phyloP scores from a whole-genome alignment of 305 asterid species.

The Striga hermonthica region DNA sequence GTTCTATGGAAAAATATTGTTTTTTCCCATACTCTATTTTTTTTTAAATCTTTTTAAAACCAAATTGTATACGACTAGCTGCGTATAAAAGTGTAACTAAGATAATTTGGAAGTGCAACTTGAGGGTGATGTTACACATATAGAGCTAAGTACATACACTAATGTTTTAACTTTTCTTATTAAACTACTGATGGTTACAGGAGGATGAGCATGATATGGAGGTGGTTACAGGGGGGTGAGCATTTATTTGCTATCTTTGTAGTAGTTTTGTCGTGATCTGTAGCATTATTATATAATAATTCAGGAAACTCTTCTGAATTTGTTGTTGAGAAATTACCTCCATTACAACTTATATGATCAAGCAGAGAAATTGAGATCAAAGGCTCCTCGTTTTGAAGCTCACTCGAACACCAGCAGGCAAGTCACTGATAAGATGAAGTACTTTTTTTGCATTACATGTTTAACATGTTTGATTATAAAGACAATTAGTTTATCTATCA shows the following conservation, averaged over 20 bases:
- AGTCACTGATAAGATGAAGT: constrained; percentile 8
- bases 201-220: constrained; percentile 77
- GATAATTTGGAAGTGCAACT: no score
- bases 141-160: no score
- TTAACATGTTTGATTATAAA: not conserved
- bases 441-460: not conserved
- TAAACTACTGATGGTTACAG: constrained; percentile 36
- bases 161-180: no score
- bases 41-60: no score
- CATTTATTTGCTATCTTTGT: constrained; percentile 23
- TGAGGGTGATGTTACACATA: no score
- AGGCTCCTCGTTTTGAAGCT: constrained; percentile 97
- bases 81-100: no score
- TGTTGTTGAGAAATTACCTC: constrained; percentile 82
- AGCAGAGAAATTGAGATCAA: constrained; percentile 94
- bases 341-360: constrained; percentile 88
- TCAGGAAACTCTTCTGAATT: constrained; percentile 92
- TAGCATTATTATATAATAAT: constrained; percentile 22
- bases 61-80: no score
- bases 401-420: constrained; percentile 96
- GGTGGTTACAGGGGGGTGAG: constrained; percentile 71
- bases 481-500: not conserved
- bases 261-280: constrained; percentile 23
- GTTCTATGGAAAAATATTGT: no score
- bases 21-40: no score